phyloP scores from a whole-genome alignment of 2,329 filamentous ascomycete species.

The Penicillium janthinellum region DNA sequence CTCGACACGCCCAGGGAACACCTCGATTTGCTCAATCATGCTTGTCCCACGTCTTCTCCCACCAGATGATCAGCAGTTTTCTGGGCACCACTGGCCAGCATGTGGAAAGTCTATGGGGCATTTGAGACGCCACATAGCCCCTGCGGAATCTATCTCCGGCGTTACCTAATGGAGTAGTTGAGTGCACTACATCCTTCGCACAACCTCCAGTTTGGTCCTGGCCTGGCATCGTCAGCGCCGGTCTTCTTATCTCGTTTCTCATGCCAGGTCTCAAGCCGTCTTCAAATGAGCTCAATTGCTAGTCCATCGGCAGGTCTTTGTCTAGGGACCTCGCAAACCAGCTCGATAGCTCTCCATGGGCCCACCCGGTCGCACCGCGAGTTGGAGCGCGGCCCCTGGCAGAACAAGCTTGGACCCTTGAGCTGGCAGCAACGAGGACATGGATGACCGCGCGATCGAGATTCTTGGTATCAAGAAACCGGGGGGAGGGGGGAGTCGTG shows the following conservation, averaged over 20 bases:
- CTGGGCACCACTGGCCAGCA: background rate
- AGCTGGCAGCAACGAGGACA: background rate
- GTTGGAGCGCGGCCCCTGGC: background rate
- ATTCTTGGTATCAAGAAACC: background rate
- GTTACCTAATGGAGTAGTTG: background rate
- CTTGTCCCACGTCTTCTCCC: background rate
- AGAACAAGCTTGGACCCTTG: background rate
- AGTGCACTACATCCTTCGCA: background rate
- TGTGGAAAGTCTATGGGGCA: background rate
- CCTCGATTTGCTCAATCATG: background rate
- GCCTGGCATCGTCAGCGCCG: no score
- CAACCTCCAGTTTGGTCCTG: background rate
- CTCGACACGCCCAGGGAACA: background rate
- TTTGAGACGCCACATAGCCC: background rate
- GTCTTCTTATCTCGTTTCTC: background rate
- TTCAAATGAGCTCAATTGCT: background rate
- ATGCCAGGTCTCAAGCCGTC: background rate
- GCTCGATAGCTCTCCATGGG: background rate
- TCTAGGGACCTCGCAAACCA: background rate
- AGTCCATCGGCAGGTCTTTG: background rate
- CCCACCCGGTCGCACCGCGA: background rate
- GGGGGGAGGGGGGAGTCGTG: background rate
- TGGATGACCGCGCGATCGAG: background rate
- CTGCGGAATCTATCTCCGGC: background rate
- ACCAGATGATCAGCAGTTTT: background rate